A percentile compares a stretch with the other conserved stretches of the same genome.
These are phyloP conservation scores for Huntiella abstrusa DNA, from an alignment of 2,329 filamentous ascomycete species.

Conservation along the genomic window DNA sequence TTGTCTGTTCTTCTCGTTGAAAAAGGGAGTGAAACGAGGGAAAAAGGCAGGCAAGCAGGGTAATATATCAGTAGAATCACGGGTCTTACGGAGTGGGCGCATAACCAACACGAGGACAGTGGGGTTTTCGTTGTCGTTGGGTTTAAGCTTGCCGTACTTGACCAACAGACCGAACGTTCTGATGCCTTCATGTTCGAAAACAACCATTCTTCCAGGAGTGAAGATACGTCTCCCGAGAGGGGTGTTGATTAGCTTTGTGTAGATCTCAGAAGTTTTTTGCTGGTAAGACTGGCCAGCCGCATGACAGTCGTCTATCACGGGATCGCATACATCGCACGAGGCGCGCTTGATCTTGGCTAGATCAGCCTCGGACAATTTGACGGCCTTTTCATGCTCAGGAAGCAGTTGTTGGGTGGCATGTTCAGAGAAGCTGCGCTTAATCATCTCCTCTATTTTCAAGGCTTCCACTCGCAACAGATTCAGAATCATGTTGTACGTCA, in stretches of 20 bases:
- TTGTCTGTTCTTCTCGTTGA: slow-evolving; percentile 42
- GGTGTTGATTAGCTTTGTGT: slow-evolving; percentile 58
- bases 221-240: slow-evolving; percentile 70
- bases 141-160: slow-evolving; percentile 48
- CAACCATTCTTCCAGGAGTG: slow-evolving; percentile 52
- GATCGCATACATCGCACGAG: slow-evolving; percentile 62
- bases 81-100: slow-evolving; percentile 43
- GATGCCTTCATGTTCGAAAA: slow-evolving; percentile 71
- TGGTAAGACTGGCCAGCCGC: slow-evolving; percentile 64
- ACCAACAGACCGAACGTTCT: slow-evolving; percentile 67
- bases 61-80: slow-evolving; percentile 68
- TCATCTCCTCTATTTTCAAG: slow-evolving; percentile 98
- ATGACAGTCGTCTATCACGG: slow-evolving; percentile 63
- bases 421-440: slow-evolving; percentile 97
- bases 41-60: slow-evolving; percentile 63
- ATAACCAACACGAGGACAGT: slow-evolving; percentile 66
- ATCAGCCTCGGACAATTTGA: slow-evolving; percentile 81
- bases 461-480: slow-evolving; percentile 90
- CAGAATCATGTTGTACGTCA: slow-evolving; percentile 99
- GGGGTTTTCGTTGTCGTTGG: slow-evolving; percentile 36
- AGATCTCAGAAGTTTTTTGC: slow-evolving; percentile 61
- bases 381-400: slow-evolving; percentile 87
- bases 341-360: slow-evolving; percentile 79
- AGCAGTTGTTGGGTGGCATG: slow-evolving; percentile 89
- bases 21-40: slow-evolving; percentile 44